phyloP scores from a whole-genome alignment of 2,329 filamentous ascomycete species.

The Drechmeria coniospora region DNA sequence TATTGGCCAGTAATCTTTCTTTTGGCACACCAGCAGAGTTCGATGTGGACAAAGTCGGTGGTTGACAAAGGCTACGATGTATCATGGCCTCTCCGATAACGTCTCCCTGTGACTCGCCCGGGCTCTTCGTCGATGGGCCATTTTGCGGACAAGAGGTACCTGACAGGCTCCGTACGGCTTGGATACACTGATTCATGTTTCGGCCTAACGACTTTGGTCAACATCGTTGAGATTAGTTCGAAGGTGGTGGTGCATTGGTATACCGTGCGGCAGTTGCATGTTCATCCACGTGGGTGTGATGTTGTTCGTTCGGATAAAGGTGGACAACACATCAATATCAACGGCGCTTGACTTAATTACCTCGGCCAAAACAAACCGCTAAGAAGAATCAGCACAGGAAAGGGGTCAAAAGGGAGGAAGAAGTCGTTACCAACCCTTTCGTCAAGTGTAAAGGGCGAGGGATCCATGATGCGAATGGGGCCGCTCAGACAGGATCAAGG shows the following conservation, averaged over 20 bases:
- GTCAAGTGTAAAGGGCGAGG: not conserved
- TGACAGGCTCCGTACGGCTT: conserved; percentile 22
- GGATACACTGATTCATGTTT: conserved; percentile 30
- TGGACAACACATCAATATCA: conserved; percentile 27
- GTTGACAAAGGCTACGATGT: conserved; percentile 1
- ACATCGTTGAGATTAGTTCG: not conserved
- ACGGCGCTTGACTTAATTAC: conserved; percentile 41
- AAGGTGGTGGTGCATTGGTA: conserved; percentile 4
- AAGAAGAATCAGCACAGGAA: no score
- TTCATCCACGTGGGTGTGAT: conserved; percentile 29
- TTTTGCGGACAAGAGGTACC: no score
- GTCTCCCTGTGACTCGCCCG: no score
- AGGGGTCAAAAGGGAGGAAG: not conserved
- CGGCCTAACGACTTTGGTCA: conserved; percentile 21
- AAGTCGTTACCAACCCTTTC: not conserved
- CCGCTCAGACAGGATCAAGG: no score
- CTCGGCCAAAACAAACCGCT: conserved; percentile 43
- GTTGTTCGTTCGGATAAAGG: conserved; percentile 28
- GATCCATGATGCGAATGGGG: no score
- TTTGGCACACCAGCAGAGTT: not conserved
- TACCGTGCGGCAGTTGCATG: conserved; percentile 33
- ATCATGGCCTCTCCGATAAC: no score
- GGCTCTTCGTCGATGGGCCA: conserved; percentile 19
- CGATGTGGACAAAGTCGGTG: conserved; percentile 1
- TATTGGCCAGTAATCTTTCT: conserved; percentile 2